Evolutionary conservation across 1,139 yeast species (phyloP), one percentile per base, ranked within the genome.

Genomic region (Pichia sp.): DNA sequence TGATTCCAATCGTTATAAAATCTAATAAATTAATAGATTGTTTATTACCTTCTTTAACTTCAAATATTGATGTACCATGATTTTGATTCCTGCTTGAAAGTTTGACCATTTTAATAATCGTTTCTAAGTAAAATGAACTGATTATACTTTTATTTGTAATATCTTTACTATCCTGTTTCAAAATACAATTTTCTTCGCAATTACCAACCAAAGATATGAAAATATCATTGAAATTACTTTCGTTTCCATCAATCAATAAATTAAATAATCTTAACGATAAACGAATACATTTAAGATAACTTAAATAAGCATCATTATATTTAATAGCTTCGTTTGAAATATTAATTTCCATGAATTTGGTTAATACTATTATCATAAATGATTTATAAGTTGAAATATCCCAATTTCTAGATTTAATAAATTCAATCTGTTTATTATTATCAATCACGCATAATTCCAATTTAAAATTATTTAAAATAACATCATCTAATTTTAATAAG

Each of bases 351-450:
- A 80, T 54, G 41, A 78, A 76, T 38, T 67, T 72, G 37, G 68
- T 61, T n/a, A 79, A 51, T 2, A 75, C 60, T 30, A 66, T 63
- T 15, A 78, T 51, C 0, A 78, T 54, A 28, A 82, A 64, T 6
- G 77, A 71, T 50, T 79, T 78, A 55, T 81, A 82, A 1, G 84
- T 78, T 0, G 85, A 76, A 6, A 77, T 66, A 42, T 74, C 76
- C 78, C 79, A 72, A 13, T 62, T 57, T 43, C 71, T 70, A 0
- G 63, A 49, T 23, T 57, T 60, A 11, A 72, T 57, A 3, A 70
- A 55, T 13, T 55, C 38, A 60, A 57, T 45, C 64, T 70, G 46
- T 46, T 64, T 63, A 35, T 71, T 66, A 39, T 67, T 69, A 57
- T 69, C 78, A 52, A 78, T 66, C 0, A 76, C 76, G 6, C 78